Base-by-base conservation (phyloP, 164 flowering plant species). In the Aristolochia californica region DNA sequence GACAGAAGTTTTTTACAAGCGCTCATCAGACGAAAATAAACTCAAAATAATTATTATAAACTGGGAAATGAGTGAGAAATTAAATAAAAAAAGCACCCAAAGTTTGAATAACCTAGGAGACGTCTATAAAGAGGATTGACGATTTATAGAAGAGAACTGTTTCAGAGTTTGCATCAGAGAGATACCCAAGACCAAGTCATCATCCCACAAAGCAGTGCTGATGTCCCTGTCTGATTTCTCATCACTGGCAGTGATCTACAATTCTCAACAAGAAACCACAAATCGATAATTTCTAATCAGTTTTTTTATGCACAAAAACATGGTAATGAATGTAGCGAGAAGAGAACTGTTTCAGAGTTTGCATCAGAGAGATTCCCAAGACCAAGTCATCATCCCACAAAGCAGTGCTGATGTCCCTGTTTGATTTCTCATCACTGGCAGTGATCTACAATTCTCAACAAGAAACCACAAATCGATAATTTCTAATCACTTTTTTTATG, bases 391-490 rank as follows among this genome's bases (percentile, higher is more conserved):
- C 53, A 49, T 49, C 53, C 53, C 20, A 18, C 24, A n/a, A 10
- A 10, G 10, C 21, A 49, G 53, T 49, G 22, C 53, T 49, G 53
- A 49, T 49, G 53, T 49, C 53, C 53, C 53, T 49, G 53, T 49
- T 23, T 49, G 10, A 10, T 49, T 49, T 49, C 2, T 49, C 53
- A 49, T 49, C 53, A 49, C 24, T 56, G 73, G 80, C 75, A 64
- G 17, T n/a, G 8, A 12, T 13, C 11, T 13, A 44, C 11, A 43
- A 14, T 8, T n/a, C 8, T 8, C 45, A 43, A 43, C 45, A 43
- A 43, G 14, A 43, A 8, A 43, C 14, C 8, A 43, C 45, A 14
- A 43, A 43, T 8, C 8, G 14, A 8, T 14, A 43, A 43, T n/a
- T 45, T 27, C 1, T 44, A 43, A 10, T 25, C 51, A 13, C 11